Conservation (phyloP, 495 filamentous ascomycete genomes). For the Neurospora africana region DNA sequence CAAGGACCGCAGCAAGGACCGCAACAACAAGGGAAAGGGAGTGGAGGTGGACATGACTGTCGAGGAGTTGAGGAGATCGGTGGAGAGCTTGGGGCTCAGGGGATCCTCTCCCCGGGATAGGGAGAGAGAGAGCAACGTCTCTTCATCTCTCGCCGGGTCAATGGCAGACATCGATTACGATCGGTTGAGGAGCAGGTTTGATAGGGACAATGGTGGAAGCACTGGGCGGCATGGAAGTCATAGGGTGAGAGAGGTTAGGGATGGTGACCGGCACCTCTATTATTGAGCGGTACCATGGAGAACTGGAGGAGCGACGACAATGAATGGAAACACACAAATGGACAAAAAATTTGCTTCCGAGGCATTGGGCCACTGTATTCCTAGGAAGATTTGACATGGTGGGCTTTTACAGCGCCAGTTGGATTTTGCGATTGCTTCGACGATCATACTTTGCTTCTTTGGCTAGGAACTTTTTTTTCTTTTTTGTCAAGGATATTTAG, state of each 20-base stretch:
- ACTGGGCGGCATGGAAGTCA: conserved; percentile 1
- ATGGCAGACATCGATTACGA: background rate
- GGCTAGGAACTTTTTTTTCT: background rate
- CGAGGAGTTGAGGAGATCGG: conserved; percentile 14
- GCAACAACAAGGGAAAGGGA: conserved; percentile 1
- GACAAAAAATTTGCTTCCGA: background rate
- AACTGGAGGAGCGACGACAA: background rate
- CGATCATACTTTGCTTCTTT: background rate
- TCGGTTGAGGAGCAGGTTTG: conserved; percentile 6
- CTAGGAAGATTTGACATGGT: background rate
- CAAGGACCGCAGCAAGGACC: conserved; percentile 1
- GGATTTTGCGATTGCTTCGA: background rate
- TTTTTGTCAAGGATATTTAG: no score
- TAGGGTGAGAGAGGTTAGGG: background rate
- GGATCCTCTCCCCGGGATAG: conserved; percentile 4
- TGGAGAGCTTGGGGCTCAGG: conserved; percentile 16
- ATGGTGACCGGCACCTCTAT: background rate
- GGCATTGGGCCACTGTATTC: background rate
- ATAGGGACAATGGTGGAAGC: conserved; percentile 2
- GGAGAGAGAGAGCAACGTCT: background rate
- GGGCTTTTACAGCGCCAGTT: background rate
- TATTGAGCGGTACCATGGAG: background rate
- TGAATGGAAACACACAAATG: background rate
- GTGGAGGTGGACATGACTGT: conserved; percentile 8
- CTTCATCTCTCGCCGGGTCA: conserved; percentile 1